phyloP scores from a whole-genome alignment of 2,329 filamentous ascomycete species.

The Epichloe coenophiala region DNA sequence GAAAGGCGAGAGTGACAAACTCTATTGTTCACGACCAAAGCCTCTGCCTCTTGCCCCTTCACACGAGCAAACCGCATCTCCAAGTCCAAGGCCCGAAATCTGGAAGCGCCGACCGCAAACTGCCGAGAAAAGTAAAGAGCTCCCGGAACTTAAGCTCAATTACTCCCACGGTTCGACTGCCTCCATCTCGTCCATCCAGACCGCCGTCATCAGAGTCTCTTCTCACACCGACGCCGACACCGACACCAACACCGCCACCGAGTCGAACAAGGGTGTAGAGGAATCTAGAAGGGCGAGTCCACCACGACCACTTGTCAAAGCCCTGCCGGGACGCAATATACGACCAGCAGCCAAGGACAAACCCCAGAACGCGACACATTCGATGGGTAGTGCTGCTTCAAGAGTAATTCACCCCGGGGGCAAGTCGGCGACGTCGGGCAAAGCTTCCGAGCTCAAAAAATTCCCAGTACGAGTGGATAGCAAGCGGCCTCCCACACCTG shows the following conservation, averaged over 20 bases:
- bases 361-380: constrained; percentile 7
- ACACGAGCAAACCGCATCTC: constrained; percentile 14
- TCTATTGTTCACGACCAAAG: constrained; percentile 2
- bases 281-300: neutral
- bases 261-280: neutral
- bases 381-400: constrained; percentile 21
- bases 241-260: neutral
- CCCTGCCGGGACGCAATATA: constrained; percentile 17
- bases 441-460: neutral
- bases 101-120: constrained; percentile 40
- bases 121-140: constrained; percentile 30
- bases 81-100: constrained; percentile 20
- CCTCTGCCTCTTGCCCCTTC: constrained; percentile 6
- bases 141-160: constrained; percentile 35
- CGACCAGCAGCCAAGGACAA: constrained; percentile 10
- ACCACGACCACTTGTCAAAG: constrained; percentile 9
- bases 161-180: constrained; percentile 38
- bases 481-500: constrained; percentile 33
- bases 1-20: constrained; percentile 12
- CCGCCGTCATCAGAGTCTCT: constrained; percentile 1
- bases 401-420: constrained; percentile 19
- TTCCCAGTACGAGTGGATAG: constrained; percentile 6
- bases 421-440: constrained; percentile 6
- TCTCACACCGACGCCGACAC: neutral
- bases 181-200: constrained; percentile 11